Base-by-base conservation (phyloP, 176 grass and related monocot species). In the Cymbopogon citratus region DNA sequence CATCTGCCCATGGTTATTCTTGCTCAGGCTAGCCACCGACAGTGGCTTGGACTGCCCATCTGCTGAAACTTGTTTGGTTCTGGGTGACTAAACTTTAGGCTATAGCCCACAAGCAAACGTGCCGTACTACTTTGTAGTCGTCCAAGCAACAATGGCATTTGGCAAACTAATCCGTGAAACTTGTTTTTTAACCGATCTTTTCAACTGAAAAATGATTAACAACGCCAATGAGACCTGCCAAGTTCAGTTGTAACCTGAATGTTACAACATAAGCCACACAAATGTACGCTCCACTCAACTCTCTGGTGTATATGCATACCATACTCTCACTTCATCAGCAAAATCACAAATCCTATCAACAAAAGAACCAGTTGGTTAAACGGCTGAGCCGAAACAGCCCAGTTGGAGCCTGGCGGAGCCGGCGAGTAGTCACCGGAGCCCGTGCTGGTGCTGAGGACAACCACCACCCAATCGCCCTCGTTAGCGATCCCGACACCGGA, bases 391-490 rank as follows among this genome's bases (percentile, higher is more conserved):
- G 84, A 74, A 40, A 71, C 15, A 52, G 83, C 73, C 79, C 78
- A 69, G 70, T 85, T 82, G 1, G 80, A 83, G 8, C 85, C 81
- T 1, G 92, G 82, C 24, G 89, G 24, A 27, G 89, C 91, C 1
- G 87, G 89, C 14, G 91, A 76, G 77, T 86, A 96, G 73, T 74
- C 83, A 9, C 97, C 97, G 0, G 76, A 85, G 4, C 31, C 77
- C 0, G 87, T 87, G 77, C 85, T 84, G 5, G 91, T 99, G 83
- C 89, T 99, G 82, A 99, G 79, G 26, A 99, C 89, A 5, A 99
- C 87, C 8, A 99, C 93, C 0, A 99, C 91, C 97, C 97, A 99
- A 74, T 99, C 79, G 0, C 87, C 97, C 79, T 93, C 93, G 5
- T 92, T 88, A 4, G 93, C 97, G 24, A 99, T 96, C 21, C 97